Evolutionary conservation across 1,284 basidiomycete genomes (phyloP), one percentile per base, ranked within the genome.

Genomic region (Moesziomyces sp.): DNA sequence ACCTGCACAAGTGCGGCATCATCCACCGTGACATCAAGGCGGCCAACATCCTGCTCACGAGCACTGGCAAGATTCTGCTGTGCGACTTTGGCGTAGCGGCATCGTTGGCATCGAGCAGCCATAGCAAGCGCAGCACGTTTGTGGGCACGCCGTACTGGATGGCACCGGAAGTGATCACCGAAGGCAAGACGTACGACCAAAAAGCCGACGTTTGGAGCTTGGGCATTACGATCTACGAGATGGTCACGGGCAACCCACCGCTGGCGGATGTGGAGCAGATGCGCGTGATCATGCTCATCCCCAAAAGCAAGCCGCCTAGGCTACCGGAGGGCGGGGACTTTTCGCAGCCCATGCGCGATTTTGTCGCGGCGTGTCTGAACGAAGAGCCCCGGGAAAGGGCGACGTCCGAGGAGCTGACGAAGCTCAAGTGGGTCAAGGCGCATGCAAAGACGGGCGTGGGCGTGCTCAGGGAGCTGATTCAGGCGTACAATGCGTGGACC

Each of bases 401-500:
- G 21, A 88, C 91, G 10, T 94, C 95, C 7, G 97, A 98, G 54
- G 96, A 99, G 77, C 88, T 99, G 3, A 84, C 87, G 8, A 95
- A 92, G 85, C 89, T 89, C n/a, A 96, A 93, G 80, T 99, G 96
- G 94, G 94, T 98, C 78, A 94, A 92, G 81, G 87, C 88, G 14
- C 85, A 89, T 23, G 86, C 89, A 35, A 96, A 92, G 86, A 86
- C 88, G 4, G 88, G 90, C 0, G 73, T 77, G 10, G 60, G 63
- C 30, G 85, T 89, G 10, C 86, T 99, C n/a, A 91, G 91, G 77
- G 96, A 98, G 65, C 87, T 98, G 45, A 88, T 97, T 50, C 85
- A 88, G 28, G 89, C 91, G 33, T 92, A 92, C 78, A 89, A 90
- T 58, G 85, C 87, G 0, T 93, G 92, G 92, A 86, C 91, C 51